Conservation (phyloP, 1,284 basidiomycete genomes). For the Malassezia psittaci region DNA sequence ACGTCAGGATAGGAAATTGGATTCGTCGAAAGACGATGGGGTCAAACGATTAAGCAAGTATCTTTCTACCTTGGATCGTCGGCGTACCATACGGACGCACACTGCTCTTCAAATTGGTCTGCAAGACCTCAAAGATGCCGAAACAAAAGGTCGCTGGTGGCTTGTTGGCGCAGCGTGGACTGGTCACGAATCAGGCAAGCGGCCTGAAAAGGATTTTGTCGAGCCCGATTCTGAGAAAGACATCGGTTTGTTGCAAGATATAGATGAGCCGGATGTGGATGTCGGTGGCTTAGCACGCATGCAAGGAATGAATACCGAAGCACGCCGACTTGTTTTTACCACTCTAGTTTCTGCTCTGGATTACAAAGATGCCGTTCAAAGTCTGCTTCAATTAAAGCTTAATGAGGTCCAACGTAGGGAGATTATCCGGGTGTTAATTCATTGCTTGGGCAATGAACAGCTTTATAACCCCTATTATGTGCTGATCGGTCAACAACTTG, state of each 20-base stretch:
- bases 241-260: conserved; percentile 45
- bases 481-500: conserved; percentile 56
- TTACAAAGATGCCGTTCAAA: conserved; percentile 82
- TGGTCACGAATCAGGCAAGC: conserved; percentile 54
- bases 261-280: conserved; percentile 33
- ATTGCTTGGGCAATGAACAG: conserved; percentile 79
- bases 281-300: conserved; percentile 70
- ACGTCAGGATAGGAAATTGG: conserved; percentile 53
- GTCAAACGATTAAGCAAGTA: conserved; percentile 33
- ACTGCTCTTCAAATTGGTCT: conserved; percentile 49
- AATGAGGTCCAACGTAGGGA: conserved; percentile 87
- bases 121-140: conserved; percentile 71
- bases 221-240: conserved; percentile 26
- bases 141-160: conserved; percentile 95
- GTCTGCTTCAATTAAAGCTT: conserved; percentile 68
- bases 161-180: conserved; percentile 91
- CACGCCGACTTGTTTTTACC: conserved; percentile 78
- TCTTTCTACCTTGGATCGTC: conserved; percentile 26
- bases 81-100: conserved; percentile 27
- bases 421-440: conserved; percentile 78
- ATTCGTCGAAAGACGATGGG: conserved; percentile 7
- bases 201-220: conserved; percentile 51
- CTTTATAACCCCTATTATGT: conserved; percentile 92
- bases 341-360: conserved; percentile 74
- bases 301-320: conserved; percentile 98